Evolutionary conservation across 306 rosid genomes (phyloP), one percentile per base, ranked within the genome.

Genomic region (Oemleria cerasiformis): DNA sequence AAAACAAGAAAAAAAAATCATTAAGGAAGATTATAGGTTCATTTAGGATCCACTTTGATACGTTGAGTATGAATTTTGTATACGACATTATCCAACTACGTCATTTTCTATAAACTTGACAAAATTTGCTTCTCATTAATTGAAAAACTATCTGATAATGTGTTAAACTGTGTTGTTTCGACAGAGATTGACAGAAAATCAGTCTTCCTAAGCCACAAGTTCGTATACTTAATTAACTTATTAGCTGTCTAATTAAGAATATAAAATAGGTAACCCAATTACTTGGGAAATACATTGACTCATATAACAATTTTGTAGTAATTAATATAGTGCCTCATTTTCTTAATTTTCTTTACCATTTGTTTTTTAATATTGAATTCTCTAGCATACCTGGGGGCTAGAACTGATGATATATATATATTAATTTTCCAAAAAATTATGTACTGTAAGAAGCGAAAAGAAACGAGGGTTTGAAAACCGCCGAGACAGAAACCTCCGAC

Each of bases 21-120:
- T 73, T 65, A 65, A 15, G 60, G 12, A 47, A 68, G 70, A 76
- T 79, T 67, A 43, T 61, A 43, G 50, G 47, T 38, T 47, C 61
- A 76, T 62, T 16, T 30, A 66, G 67, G 70, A 85, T 81, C 78
- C 80, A 79, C 64, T 71, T 74, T 63, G 66, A 65, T 56, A 71
- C 74, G 19, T 58, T 45, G 67, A 51, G 50, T 56, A 67, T 48
- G 16, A n/a, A 62, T 17, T 30, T 30, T 30, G 0, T 30, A 30
- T 30, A 30, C 36, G 36, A 30, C 36, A 30, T 69, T 50, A 72
- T 56, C 79, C 83, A 77, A 68, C 79, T 79, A 79, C 75, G 75
- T 13, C 64, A 75, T 51, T 74, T 55, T 15, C 73, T 73, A 74
- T 76, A 54, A 59, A 75, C 9, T 8, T 66, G 70, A 9, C 58